Evolutionary conservation across 148 eudicot genomes (phyloP), one percentile per base, ranked within the genome.

Genomic region (Camellia granthamiana): DNA sequence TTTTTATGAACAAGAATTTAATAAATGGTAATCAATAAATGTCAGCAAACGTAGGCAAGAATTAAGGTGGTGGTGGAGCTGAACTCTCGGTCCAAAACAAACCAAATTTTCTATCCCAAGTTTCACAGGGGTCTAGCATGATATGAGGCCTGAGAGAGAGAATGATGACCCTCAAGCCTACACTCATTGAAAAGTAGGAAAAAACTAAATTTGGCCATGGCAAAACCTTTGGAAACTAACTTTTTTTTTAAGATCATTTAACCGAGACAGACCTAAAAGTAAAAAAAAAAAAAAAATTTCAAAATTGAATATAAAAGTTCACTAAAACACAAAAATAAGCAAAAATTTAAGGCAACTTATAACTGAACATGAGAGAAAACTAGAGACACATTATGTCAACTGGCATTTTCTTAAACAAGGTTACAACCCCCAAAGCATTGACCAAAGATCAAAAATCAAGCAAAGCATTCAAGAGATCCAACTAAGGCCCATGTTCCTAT

Each of bases 401-500:
- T 67, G 3, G 30, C 19, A 44, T 13, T 42, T 67, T 68, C 76
- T 68, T 67, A 75, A 67, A 79, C 60, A 30, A 81, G 54, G 19
- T 75, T 21, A 68, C 75, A 75, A 15, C 52, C 59, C 60, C 79
- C 79, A 67, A 75, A 49, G 43, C 83, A 75, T 81, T 81, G 83
- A 81, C 79, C 58, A 23, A 30, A 7, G 51, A 80, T 72, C 13
- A 65, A 70, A 79, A 5, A 18, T 46, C 56, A 21, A 21, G 46
- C 55, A 55, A 30, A 80, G 59, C 41, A 60, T 46, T 58, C 19
- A 69, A 71, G 64, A 54, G 55, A 71, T 11, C 56, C 77, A 69
- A 74, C 83, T 74, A 63, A 54, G 72, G 15, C 43, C 72, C 71
- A 66, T 65, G 30, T 54, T 64, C 73, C 42, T 43, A 62, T 0